Conservation (phyloP, 441 rosid species). For the Eruca vesicaria region DNA sequence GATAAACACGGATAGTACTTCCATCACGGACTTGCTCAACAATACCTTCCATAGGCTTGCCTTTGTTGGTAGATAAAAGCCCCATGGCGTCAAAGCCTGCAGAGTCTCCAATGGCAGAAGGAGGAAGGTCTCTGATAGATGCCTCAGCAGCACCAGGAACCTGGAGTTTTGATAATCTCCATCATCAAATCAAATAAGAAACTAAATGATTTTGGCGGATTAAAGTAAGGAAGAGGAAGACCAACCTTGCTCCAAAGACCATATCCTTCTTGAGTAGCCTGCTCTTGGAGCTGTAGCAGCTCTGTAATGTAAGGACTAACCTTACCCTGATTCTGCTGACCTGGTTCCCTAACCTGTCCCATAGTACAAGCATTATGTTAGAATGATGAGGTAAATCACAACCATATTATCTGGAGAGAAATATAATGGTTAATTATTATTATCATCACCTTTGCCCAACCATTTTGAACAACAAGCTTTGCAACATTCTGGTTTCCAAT, state of each 20-base stretch:
- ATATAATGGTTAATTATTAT: too few species aligned
- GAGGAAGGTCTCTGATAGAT: slow-evolving; percentile 80
- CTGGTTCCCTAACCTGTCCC: slow-evolving; percentile 77
- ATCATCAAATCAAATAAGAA: background rate
- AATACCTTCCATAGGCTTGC: slow-evolving; percentile 82
- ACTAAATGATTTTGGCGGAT: too few species aligned
- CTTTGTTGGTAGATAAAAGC: slow-evolving; percentile 81
- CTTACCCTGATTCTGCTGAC: slow-evolving; percentile 84
- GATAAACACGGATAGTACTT: slow-evolving; percentile 81
- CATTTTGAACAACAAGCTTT: slow-evolving; percentile 25
- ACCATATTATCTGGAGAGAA: too few species aligned
- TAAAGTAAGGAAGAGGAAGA: background rate
- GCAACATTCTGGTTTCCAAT: slow-evolving; percentile 34
- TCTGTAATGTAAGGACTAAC: slow-evolving; percentile 83
- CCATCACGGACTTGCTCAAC: slow-evolving; percentile 99
- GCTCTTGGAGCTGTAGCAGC: slow-evolving; percentile 65
- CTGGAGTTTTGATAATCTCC: slow-evolving; percentile 35
- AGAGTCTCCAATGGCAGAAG: slow-evolving; percentile 92
- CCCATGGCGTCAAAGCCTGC: slow-evolving; percentile 83
- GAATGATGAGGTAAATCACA: too few species aligned
- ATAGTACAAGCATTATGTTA: slow-evolving; percentile 14
- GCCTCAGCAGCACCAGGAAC: slow-evolving; percentile 82
- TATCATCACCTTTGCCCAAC: slow-evolving; percentile 33
- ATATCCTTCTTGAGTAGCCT: slow-evolving; percentile 74
- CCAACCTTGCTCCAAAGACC: slow-evolving; percentile 92